phyloP scores from a whole-genome alignment of 768 basidiomycete species.

The Kwoniella europaea region DNA sequence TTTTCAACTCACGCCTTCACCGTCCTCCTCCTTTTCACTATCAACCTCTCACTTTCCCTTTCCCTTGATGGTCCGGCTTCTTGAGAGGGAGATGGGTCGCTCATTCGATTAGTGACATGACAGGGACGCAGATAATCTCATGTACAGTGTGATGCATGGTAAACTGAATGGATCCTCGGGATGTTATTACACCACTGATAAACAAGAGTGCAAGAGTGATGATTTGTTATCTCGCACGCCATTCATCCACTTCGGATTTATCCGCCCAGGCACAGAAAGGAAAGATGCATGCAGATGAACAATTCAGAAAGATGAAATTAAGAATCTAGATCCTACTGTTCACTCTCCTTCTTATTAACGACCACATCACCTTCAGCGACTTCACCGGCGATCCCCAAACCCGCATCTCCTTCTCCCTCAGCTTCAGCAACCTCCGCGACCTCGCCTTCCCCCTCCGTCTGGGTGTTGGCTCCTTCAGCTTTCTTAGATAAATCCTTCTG shows the following conservation, averaged over 20 bases:
- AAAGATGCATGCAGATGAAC: slow-evolving; percentile 1
- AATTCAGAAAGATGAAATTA: neutral
- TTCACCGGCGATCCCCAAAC: slow-evolving; percentile 23
- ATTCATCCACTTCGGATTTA: neutral
- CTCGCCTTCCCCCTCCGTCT: slow-evolving; percentile 12
- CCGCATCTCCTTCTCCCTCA: slow-evolving; percentile 12
- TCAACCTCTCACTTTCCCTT: neutral
- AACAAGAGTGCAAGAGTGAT: neutral
- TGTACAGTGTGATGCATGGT: neutral
- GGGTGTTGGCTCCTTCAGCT: neutral
- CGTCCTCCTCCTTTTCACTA: slow-evolving; percentile 5
- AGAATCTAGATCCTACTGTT: neutral
- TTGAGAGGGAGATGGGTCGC: neutral
- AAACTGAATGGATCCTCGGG: neutral
- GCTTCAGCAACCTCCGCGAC: slow-evolving; percentile 3
- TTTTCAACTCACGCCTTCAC: slow-evolving; percentile 1
- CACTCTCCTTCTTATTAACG: neutral
- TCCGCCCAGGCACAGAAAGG: neutral
- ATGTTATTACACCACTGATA: neutral
- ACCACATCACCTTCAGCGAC: slow-evolving; percentile 17
- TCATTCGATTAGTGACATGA: neutral
- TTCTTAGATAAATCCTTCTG: slow-evolving; percentile 14
- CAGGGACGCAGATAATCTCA: too few species aligned
- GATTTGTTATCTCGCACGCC: slow-evolving; percentile 7
- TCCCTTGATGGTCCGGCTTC: neutral